A percentile compares a stretch with the other conserved stretches of the same genome.
Evolutionary conservation across 768 basidiomycete genomes (phyloP).

Genomic region (Tubosaeta brunneosetosa): DNA sequence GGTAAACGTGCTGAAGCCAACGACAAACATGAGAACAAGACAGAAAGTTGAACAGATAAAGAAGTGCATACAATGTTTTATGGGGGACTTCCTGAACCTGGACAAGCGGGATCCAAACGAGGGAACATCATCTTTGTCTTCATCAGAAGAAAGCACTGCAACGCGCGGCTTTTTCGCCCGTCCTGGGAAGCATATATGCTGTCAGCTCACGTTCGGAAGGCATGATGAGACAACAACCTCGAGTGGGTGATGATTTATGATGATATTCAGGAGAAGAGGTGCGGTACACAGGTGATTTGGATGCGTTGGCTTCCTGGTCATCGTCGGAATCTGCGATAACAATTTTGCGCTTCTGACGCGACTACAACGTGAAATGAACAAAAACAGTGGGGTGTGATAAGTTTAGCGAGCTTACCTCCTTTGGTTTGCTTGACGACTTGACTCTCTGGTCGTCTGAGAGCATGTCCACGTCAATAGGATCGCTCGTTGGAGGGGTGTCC

Average conservation of each 20-base stretch:
- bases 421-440: constrained; percentile 32
- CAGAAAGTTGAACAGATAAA: neutral
- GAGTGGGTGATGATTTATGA: constrained; percentile 25
- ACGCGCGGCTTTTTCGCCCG: constrained; percentile 61
- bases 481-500: constrained; percentile 74
- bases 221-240: constrained; percentile 12
- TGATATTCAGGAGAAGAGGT: constrained; percentile 27
- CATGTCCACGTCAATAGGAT: constrained; percentile 75
- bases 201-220: constrained; percentile 5
- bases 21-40: constrained; percentile 5
- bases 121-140: constrained; percentile 37
- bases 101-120: constrained; percentile 59
- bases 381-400: neutral
- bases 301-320: constrained; percentile 32
- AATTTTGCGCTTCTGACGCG: constrained; percentile 61
- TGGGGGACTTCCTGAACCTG: constrained; percentile 61
- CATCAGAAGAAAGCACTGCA: constrained; percentile 45
- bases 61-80: constrained; percentile 43
- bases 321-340: constrained; percentile 69
- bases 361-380: constrained; percentile 21
- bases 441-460: constrained; percentile 42
- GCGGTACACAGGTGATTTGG: constrained; percentile 16
- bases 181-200: constrained; percentile 27
- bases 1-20: constrained; percentile 37
- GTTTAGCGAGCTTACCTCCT: constrained; percentile 28